Evolutionary conservation across 2,329 filamentous ascomycete species (phyloP), one percentile per base, ranked within the genome.

Genomic region (Alternaria triticimaculans): DNA sequence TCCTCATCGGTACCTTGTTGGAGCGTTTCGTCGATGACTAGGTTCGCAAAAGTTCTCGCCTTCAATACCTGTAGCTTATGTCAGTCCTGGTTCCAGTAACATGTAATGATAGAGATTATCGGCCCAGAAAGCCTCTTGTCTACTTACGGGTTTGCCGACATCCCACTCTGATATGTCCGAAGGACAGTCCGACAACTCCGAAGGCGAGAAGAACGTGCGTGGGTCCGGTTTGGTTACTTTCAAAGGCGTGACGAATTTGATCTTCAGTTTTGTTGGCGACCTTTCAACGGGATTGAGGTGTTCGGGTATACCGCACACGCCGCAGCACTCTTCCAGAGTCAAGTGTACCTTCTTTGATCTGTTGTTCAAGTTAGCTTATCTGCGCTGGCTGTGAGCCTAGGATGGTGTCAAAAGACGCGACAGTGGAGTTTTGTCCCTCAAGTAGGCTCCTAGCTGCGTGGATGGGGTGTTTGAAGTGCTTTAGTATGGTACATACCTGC

Each of bases 101-200:
- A 33, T 33, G 33, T 12, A 28, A 9, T 5, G 23, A 54, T n/a
- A 20, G 20, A 37, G 18, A 4, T 3, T 21, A 10, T 37, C 18
- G 12, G 5, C 10, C 7, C 9, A 21, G 12, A 9, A 4, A 14
- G 11, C 15, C 33, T 37, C 48, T 15, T 15, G 2, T 51, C 4
- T 49, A 51, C 58, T 60, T 59, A 69, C 67, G 41, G 65, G 37
- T 25, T 55, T 45, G 3, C 26, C 12, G 9, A 67, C 30, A 5
- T 69, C 51, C 65, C 59, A 63, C 5, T 67, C 62, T 1, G 68
- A 72, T 18, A 72, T 33, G 25, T 71, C 65, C 12, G 70, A 71
- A 3, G 70, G 70, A 20, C 57, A 70, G 48, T 67, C 65, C 12
- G 70, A 71, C 11, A 72, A 57, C n/a, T 56, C 61, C 7, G 63